phyloP scores from a whole-genome alignment of 2,329 filamentous ascomycete genomes.

The Xylaria sp. region DNA sequence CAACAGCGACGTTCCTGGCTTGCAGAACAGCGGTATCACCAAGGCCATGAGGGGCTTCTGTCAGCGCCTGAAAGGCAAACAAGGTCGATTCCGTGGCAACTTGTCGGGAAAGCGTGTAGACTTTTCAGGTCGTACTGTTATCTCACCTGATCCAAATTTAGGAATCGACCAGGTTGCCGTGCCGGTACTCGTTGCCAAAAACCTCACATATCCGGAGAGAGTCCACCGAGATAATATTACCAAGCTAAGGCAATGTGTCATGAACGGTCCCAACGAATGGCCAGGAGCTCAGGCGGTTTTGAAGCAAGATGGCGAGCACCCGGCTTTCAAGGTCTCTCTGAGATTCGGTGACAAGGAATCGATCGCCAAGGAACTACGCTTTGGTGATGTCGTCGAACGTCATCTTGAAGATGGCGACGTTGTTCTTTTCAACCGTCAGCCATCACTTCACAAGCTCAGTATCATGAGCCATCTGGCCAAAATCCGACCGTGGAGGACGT shows the following conservation, averaged over 20 bases:
- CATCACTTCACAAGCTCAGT: constrained; percentile 96
- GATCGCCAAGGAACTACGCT: constrained; percentile 72
- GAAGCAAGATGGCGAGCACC: constrained; percentile 61
- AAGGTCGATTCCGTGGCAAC: constrained; percentile 95
- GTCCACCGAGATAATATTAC: constrained; percentile 84
- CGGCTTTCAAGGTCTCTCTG: constrained; percentile 68
- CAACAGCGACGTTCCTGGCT: constrained; percentile 91
- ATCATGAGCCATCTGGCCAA: constrained; percentile 96
- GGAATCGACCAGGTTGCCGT: constrained; percentile 93
- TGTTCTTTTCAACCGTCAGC: constrained; percentile 96
- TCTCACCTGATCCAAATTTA: constrained; percentile 94
- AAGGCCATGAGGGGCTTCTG: constrained; percentile 93
- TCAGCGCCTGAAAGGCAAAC: constrained; percentile 94
- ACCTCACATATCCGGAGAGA: constrained; percentile 91
- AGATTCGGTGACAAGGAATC: constrained; percentile 73
- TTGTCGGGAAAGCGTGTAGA: constrained; percentile 97
- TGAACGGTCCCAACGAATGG: constrained; percentile 76
- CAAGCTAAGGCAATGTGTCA: constrained; percentile 74
- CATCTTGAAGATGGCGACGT: constrained; percentile 95
- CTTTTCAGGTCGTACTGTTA: constrained; percentile 96
- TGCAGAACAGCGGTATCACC: constrained; percentile 85
- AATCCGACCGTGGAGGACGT: constrained; percentile 91
- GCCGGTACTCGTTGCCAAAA: constrained; percentile 88
- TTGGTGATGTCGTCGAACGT: constrained; percentile 89
- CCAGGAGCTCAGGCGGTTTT: constrained; percentile 85